Evolutionary conservation across 805 yeast genomes (phyloP), one percentile per base, ranked within the genome.

Genomic region (Helenozyma baotianmanensis): DNA sequence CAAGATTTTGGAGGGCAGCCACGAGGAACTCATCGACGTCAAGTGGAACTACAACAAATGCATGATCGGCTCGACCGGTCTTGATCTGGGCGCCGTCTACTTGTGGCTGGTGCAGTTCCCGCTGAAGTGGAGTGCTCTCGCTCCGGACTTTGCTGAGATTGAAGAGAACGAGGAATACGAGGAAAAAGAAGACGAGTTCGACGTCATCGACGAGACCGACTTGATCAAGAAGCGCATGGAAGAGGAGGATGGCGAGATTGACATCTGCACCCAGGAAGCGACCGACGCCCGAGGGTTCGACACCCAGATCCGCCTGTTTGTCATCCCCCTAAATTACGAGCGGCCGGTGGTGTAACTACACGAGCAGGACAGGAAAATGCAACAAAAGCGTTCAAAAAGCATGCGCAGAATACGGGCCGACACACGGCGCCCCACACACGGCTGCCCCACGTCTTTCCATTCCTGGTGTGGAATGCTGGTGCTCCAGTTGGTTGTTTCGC

Each of bases 81-180:
- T 85, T 34, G 97, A 89, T 50, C 68, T 84, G 21, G 97, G 97
- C 1, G 68, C 77, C 23, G 72, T 89, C 2, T 88, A 84, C 51
- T 53, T 83, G 25, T 90, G 97, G 96, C 74, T 82, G 30, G 72
- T 85, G 8, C 74, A 74, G 24, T 76, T 84, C 14, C 94, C 95
- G 1, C 96, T 88, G 48, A 83, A 85, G 59, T 89, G 97, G 97
- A 82, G 94, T 56, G 95, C 97, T 1, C 64, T 89, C 47, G 97
- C 97, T 0, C 97, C 97, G 1, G 97, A 90, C 56, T 89, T 90
- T 54, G 95, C 83, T 29, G 97, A 89, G 56, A 80, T 89, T 26
- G 96, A 89, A 51, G 95, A 88, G 50, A 90, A 88, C 51, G 81
- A 85, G 8, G 87, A 83, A 37, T 89, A 90, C 52, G 77, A 78